phyloP scores from a whole-genome alignment of 768 basidiomycete species.

The Mycena latifolia region DNA sequence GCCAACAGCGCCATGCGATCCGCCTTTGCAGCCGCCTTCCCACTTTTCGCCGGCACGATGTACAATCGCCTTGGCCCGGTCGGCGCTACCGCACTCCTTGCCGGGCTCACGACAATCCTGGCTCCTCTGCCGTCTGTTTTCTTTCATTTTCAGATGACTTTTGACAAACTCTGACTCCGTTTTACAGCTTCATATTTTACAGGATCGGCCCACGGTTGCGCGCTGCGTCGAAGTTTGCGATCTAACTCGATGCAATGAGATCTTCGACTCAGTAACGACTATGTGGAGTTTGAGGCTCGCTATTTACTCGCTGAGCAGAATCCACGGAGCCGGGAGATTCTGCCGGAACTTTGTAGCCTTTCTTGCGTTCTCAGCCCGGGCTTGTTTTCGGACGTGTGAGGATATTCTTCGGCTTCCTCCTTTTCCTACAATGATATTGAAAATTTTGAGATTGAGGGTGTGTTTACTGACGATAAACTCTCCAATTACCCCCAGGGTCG shows the following conservation, averaged over 20 bases:
- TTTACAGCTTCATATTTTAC: slow-evolving; percentile 61
- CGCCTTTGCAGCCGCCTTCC: slow-evolving; percentile 72
- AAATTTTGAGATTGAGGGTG: too few relatives aligned
- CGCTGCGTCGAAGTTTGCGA: slow-evolving; percentile 56
- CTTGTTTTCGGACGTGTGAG: too few relatives aligned
- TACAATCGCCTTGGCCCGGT: slow-evolving; percentile 78
- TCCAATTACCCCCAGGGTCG: too few relatives aligned
- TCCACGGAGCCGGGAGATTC: too few relatives aligned
- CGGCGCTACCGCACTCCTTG: slow-evolving; percentile 79
- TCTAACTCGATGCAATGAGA: not conserved
- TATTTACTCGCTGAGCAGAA: too few relatives aligned
- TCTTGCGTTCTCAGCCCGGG: too few relatives aligned
- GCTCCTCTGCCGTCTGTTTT: slow-evolving; percentile 69
- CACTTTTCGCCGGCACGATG: slow-evolving; percentile 74
- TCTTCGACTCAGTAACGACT: too few relatives aligned
- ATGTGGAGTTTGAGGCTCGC: too few relatives aligned
- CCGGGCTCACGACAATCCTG: slow-evolving; percentile 71
- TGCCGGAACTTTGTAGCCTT: too few relatives aligned
- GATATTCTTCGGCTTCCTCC: too few relatives aligned
- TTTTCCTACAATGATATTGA: too few relatives aligned
- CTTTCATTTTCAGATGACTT: not conserved
- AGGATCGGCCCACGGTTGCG: slow-evolving; percentile 59
- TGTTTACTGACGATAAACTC: too few relatives aligned
- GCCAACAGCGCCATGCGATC: slow-evolving; percentile 74
- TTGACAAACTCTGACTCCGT: not conserved